Base-by-base conservation (phyloP, 2,329 filamentous ascomycete genomes). In the Zymoseptoria pseudotritici region DNA sequence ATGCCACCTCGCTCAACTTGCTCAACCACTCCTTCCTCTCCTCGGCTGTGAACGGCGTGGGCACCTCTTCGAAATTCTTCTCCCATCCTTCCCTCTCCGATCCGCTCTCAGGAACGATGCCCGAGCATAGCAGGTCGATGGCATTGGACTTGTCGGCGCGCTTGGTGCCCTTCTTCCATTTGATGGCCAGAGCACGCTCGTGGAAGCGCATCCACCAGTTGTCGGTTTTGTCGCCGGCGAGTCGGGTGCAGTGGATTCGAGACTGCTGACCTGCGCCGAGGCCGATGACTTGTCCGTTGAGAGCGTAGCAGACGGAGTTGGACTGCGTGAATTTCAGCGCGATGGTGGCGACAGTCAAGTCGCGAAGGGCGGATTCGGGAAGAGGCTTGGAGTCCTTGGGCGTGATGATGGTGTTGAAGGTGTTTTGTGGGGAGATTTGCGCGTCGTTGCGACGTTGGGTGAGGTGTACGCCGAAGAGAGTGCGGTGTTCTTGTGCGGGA, bases 141-240 rank as follows among this genome's bases (percentile, higher is more conserved):
- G 92, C 93, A 75, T 99, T 99, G 81, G 89, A 95, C 85, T 97
- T 99, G 76, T 97, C 93, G 53, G 94, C 84, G 60, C 94, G 86
- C 86, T 97, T 97, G 73, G 89, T 91, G 70, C 94, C 93, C 80
- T 94, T 93, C 84, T 96, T 97, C 90, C 91, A 99, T 80, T 93
- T 90, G 75, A 99, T 88, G 72, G 80, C 82, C 55, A 97, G 83
- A 11, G 94, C 90, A 57, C 90, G 88, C 68, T 90, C 87, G 80
- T 97, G 90, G 86, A 97, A 97, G 71, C 94, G 89, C 82, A 99
- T 89, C 94, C 93, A 99, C 93, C 93, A 97, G 82, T 96, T 97
- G 78, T 99, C 94, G 54, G 92, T 91, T 83, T 99, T 99, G 81
- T 97, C 93, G 62, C 94, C 94, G 10, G 94, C 94, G 56, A 99